Evolutionary conservation across 208 protist genomes (phyloP), one percentile per base, ranked within the genome.

Genomic region (Trypanosoma platydactyli): DNA sequence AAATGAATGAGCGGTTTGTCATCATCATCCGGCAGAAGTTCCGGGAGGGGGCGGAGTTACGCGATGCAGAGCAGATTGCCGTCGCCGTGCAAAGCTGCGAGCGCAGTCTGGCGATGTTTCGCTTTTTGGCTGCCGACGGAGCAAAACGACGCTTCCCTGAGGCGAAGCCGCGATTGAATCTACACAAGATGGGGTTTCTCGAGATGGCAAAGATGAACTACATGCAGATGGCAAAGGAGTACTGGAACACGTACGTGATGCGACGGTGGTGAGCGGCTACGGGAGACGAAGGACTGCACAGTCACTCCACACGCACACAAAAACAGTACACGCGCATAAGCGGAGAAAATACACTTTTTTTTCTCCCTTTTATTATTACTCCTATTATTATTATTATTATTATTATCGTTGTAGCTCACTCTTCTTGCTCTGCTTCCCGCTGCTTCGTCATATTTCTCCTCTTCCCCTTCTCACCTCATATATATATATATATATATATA

Each of bases 1-100:
- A 95, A 62, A 95, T 95, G 89, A 95, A 95, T 68, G 89, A 95
- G 59, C 86, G 87, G 13, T 90, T 92, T 56, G 79, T 95, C 7
- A 87, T 92, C 45, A 93, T 95, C 49, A 71, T 95, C 46, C 76
- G 89, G 3, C 89, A 95, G 63, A 95, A 92, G 67, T 95, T 95
- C 40, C 81, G 85, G 42, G 86, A 95, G 44, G 84, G 80, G 0
- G 63, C 83, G 15, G 89, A 80, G 69, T 64, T 93, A 50, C 84
- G 86, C 9, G 89, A 95, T 45, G 60, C 89, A 16, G 81, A 93
- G 45, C 78, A 91, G 59, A 93, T 95, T 44, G 80, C 83, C 15
- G 80, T 95, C 12, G 85, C 86, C 16, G 84, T 95, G 35, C 86
- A 93, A 58, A 86, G 77, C n/a, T 85, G 84, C 54, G 89, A 95